Conservation (phyloP, 768 basidiomycete genomes). For the Boletus sensibilis region DNA sequence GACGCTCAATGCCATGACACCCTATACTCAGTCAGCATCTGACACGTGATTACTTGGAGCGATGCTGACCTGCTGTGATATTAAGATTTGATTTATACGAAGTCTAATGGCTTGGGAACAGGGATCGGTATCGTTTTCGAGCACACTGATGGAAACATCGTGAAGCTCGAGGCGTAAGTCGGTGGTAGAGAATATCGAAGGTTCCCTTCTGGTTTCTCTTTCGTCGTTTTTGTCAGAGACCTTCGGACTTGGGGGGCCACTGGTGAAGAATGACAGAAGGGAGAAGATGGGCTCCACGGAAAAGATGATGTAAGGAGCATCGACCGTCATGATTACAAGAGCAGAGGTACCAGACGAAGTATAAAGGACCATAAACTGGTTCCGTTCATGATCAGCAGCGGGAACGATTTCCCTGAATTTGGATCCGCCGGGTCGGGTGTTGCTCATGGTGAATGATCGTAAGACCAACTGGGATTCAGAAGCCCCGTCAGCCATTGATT, state of each 20-base stretch:
- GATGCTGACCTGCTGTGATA: constrained; percentile 83
- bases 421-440: constrained; percentile 77
- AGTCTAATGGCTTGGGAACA: constrained; percentile 86
- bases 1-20: constrained; percentile 76
- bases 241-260: constrained; percentile 41
- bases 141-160: constrained; percentile 81
- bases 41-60: background rate
- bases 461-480: constrained; percentile 83
- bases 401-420: constrained; percentile 96
- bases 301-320: constrained; percentile 91
- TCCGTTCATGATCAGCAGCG: constrained; percentile 79
- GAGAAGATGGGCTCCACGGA: constrained; percentile 89
- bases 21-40: constrained; percentile 44
- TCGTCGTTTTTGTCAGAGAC: constrained; percentile 12
- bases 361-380: constrained; percentile 93
- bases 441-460: constrained; percentile 89
- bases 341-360: constrained; percentile 67
- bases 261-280: constrained; percentile 80
- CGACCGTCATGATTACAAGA: constrained; percentile 82
- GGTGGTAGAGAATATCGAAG: constrained; percentile 26
- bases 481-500: constrained; percentile 80
- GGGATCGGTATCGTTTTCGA: constrained; percentile 78
- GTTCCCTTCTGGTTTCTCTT: constrained; percentile 14
- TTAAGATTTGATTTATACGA: constrained; percentile 75
- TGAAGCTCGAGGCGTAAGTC: constrained; percentile 86